phyloP scores from a whole-genome alignment of 768 basidiomycete genomes.

The Suillus alpinus region DNA sequence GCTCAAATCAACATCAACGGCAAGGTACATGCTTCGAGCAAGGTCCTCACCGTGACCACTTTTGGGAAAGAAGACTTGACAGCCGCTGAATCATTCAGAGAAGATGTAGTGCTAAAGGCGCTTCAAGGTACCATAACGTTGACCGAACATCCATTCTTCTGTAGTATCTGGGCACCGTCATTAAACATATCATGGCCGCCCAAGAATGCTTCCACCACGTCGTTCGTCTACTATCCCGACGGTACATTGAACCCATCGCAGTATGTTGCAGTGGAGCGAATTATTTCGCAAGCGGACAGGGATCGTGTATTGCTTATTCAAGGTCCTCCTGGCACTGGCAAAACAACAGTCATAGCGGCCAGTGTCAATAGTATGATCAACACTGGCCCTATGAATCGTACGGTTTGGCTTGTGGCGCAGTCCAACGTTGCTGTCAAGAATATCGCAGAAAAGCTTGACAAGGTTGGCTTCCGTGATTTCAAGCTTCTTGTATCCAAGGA shows the following conservation, averaged over 20 bases:
- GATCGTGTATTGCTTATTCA: constrained; percentile 28
- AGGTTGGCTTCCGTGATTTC: constrained; percentile 32
- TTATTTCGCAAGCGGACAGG: constrained; percentile 22
- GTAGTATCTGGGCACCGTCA: constrained; percentile 25
- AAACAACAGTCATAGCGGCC: constrained; percentile 42
- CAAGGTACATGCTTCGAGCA: constrained; percentile 11
- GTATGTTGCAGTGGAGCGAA: constrained; percentile 23
- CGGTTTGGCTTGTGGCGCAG: constrained; percentile 43
- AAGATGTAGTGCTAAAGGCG: constrained; percentile 17
- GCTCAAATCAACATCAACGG: constrained; percentile 29
- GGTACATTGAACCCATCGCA: constrained; percentile 27
- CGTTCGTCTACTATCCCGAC: neutral
- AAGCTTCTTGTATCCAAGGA: constrained; percentile 42
- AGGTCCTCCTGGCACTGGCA: constrained; percentile 44
- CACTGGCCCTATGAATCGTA: constrained; percentile 7
- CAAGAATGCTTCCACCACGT: neutral
- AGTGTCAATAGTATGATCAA: constrained; percentile 24
- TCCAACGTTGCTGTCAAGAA: constrained; percentile 54
- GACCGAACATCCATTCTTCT: constrained; percentile 23
- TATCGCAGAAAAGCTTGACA: constrained; percentile 43
- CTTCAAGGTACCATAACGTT: constrained; percentile 19
- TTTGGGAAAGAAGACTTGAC: constrained; percentile 55
- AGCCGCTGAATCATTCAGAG: constrained; percentile 42
- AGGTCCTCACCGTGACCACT: constrained; percentile 39
- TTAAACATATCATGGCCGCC: constrained; percentile 17